phyloP scores from a whole-genome alignment of 2,329 filamentous ascomycete species.

The Podosphaera aphanis region DNA sequence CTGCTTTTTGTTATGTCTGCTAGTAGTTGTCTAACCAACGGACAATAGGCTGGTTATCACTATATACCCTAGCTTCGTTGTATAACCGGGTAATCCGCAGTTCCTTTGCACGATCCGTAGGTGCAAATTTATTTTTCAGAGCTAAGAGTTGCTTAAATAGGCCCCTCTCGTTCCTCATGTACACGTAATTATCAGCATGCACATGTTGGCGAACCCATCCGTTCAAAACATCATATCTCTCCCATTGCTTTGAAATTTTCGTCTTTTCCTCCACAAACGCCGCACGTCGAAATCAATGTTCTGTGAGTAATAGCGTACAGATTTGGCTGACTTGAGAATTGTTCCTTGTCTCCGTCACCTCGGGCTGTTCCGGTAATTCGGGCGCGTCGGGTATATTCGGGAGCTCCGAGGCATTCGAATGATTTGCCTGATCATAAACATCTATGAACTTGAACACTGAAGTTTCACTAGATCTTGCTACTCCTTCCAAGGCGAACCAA shows the following conservation, averaged over 20 bases:
- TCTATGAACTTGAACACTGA: background rate
- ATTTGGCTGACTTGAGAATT: background rate
- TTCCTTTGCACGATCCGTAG: background rate
- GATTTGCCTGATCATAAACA: background rate
- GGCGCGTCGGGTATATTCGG: background rate
- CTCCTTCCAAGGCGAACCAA: constrained; percentile 1
- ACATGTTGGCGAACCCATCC: background rate
- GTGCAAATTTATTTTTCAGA: background rate
- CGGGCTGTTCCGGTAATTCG: background rate
- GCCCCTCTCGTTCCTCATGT: background rate
- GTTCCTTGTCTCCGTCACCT: background rate
- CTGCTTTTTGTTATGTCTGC: background rate
- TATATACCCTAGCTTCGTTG: background rate
- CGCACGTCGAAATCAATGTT: background rate
- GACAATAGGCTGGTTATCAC: background rate
- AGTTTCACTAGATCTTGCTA: background rate
- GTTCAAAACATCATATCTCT: background rate
- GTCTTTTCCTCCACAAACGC: background rate
- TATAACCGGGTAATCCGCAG: background rate
- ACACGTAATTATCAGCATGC: background rate
- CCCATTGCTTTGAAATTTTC: background rate
- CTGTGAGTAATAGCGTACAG: background rate
- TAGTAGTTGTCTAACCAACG: background rate
- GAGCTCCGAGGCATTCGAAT: background rate
- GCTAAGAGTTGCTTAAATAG: background rate